phyloP scores from a whole-genome alignment of 495 filamentous ascomycete genomes.

The Podospora australis region DNA sequence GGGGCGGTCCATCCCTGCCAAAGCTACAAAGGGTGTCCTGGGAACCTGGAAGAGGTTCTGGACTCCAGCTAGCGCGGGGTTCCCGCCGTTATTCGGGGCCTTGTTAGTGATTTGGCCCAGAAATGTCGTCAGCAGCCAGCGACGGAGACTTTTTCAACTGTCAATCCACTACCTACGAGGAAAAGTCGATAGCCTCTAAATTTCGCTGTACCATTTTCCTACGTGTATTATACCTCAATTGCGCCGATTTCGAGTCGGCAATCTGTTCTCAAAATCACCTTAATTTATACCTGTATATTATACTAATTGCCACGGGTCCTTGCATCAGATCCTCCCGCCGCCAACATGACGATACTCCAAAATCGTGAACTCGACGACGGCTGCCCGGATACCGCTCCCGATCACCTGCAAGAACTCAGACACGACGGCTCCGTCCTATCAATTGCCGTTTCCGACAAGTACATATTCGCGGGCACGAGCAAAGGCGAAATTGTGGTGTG shows the following conservation, averaged over 20 bases:
- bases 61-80: conserved; percentile 12
- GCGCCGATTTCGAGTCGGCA: not conserved
- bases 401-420: conserved; percentile 60
- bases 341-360: conserved; percentile 31
- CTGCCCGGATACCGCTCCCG: conserved; percentile 40
- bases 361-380: conserved; percentile 31
- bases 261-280: not conserved
- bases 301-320: not conserved
- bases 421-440: conserved; percentile 68
- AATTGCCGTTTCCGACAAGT: conserved; percentile 54
- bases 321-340: not conserved
- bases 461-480: conserved; percentile 84
- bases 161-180: not conserved
- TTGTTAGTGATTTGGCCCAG: not conserved
- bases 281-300: too few species aligned
- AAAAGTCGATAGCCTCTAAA: not conserved
- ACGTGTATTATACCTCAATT: not conserved
- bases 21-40: conserved; percentile 3
- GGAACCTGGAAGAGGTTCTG: too few species aligned
- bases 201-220: not conserved
- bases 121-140: conserved; percentile 12
- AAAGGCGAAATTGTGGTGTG: conserved; percentile 88
- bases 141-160: not conserved
- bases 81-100: not conserved
- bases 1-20: conserved; percentile 5